Conservation (phyloP, 1,139 yeast genomes). For the Meyerozyma athensensis region DNA sequence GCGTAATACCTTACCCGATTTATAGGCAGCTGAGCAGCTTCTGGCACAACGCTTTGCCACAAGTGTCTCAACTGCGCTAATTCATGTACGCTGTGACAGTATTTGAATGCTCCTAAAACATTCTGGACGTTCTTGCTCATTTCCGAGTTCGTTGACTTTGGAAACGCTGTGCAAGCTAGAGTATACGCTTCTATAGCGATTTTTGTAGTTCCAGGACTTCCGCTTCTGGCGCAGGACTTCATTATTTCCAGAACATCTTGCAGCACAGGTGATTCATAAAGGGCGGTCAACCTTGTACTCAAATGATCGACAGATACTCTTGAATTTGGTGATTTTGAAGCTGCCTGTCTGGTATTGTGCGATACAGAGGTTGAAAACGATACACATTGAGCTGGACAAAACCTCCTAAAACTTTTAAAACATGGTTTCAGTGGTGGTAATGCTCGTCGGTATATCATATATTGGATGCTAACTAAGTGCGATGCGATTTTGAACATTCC, state of each 20-base stretch:
- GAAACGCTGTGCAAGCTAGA: neutral
- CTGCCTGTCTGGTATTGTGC: no score
- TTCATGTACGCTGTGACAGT: neutral
- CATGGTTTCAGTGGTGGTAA: neutral
- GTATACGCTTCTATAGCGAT: neutral
- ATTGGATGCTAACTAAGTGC: neutral
- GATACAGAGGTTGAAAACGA: no score
- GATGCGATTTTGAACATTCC: neutral
- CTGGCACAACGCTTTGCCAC: neutral
- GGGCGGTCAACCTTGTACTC: neutral
- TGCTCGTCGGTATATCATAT: neutral
- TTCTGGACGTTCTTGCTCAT: neutral
- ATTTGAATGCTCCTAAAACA: neutral
- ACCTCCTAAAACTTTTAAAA: no score
- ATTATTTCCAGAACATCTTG: neutral
- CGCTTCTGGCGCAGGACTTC: neutral
- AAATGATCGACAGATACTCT: no score
- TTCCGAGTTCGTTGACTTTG: neutral
- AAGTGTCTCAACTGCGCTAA: neutral
- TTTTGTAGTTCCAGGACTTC: neutral
- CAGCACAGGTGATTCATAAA: neutral
- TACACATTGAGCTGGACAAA: no score
- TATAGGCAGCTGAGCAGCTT: neutral
- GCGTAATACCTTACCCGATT: neutral
- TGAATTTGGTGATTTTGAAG: no score